A percentile compares a stretch with the other conserved stretches of the same genome.
Evolutionary conservation across 2,329 filamentous ascomycete species (phyloP).

Genomic region (Talaromyces marneffei): DNA sequence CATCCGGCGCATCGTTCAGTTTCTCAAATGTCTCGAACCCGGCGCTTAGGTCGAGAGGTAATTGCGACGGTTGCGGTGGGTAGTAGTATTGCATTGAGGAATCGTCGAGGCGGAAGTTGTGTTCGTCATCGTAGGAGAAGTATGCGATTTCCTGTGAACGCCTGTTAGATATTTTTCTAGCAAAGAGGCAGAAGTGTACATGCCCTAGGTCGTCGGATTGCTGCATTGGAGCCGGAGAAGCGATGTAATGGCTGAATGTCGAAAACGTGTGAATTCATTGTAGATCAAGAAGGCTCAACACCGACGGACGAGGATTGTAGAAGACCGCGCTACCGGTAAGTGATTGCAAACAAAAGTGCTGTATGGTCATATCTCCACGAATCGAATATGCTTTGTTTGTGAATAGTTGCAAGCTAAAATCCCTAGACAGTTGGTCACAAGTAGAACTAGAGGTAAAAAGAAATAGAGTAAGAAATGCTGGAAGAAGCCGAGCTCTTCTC

Average conservation of each 20-base stretch:
- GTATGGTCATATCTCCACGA: not conserved
- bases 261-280: slow-evolving; percentile 45
- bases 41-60: slow-evolving; percentile 67
- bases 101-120: slow-evolving; percentile 67
- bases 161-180: not conserved
- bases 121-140: slow-evolving; percentile 88
- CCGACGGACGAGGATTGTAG: not conserved
- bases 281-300: not conserved
- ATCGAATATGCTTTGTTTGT: too few relatives aligned
- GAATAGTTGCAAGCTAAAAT: not conserved
- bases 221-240: slow-evolving; percentile 62
- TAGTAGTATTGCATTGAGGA: slow-evolving; percentile 86
- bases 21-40: slow-evolving; percentile 81
- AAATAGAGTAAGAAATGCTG: not conserved
- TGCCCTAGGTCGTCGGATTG: slow-evolving; percentile 70
- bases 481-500: not conserved
- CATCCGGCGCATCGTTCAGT: slow-evolving; percentile 73
- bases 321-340: not conserved
- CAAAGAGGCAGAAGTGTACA: slow-evolving; percentile 16
- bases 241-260: slow-evolving; percentile 63
- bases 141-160: slow-evolving; percentile 75
- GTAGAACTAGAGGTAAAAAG: not conserved
- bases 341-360: not conserved
- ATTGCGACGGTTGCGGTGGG: slow-evolving; percentile 60
- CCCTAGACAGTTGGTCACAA: not conserved